These are phyloP conservation scores for Aegilops longissima DNA, from an alignment of 176 grass and related monocot genomes.

Conservation along the genomic window DNA sequence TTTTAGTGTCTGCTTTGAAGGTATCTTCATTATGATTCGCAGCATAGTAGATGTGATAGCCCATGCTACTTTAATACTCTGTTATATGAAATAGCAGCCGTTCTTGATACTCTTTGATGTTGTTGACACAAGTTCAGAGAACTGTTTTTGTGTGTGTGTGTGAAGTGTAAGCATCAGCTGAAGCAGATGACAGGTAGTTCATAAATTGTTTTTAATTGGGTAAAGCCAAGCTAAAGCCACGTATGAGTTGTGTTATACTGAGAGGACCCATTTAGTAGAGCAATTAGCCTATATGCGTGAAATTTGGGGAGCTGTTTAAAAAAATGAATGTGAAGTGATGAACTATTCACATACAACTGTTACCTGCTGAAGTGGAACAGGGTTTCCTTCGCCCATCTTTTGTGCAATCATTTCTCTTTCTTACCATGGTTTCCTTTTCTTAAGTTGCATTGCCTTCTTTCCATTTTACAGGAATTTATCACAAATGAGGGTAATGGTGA, in stretches of 20 bases:
- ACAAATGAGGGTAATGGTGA: slow-evolving; percentile 79
- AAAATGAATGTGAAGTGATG: slow-evolving; percentile 12
- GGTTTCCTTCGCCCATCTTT: neutral
- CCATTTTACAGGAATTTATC: slow-evolving; percentile 73
- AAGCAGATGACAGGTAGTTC: neutral
- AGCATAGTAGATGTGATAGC: neutral
- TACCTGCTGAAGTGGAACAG: neutral
- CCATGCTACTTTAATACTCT: neutral
- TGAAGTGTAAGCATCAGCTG: neutral
- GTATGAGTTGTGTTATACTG: slow-evolving; percentile 6
- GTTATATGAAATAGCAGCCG: neutral
- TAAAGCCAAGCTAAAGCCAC: slow-evolving; percentile 5
- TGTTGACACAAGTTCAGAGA: neutral
- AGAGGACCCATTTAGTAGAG: neutral
- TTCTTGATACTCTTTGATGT: neutral
- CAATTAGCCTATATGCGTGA: neutral
- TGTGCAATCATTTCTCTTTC: neutral
- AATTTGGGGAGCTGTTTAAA: slow-evolving; percentile 14
- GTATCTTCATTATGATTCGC: slow-evolving; percentile 38
- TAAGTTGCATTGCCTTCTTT: neutral
- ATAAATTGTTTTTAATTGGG: neutral
- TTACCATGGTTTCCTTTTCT: slow-evolving; percentile 8
- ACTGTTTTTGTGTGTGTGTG: neutral
- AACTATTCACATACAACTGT: neutral
- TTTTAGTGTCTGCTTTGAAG: slow-evolving; percentile 98